phyloP scores from a whole-genome alignment of 805 yeast species.

The Candida namnaoensis region DNA sequence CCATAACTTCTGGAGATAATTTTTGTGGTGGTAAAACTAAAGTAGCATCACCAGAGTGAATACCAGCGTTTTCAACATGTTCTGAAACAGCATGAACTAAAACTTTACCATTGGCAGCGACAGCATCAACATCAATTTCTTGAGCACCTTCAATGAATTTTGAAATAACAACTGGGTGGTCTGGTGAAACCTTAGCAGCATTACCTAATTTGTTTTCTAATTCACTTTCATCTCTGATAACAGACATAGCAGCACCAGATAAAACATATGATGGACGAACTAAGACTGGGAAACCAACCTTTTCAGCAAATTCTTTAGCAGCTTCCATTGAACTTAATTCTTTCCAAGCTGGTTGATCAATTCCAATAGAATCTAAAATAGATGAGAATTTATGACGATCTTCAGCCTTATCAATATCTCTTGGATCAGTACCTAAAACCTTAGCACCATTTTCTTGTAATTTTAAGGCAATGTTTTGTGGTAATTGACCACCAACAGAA shows the following conservation, averaged over 20 bases:
- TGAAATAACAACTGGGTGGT: slow-evolving; percentile 95
- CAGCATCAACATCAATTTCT: slow-evolving; percentile 96
- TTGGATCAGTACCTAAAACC: slow-evolving; percentile 90
- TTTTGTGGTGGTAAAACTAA: slow-evolving; percentile 87
- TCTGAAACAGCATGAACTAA: slow-evolving; percentile 94
- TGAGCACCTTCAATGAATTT: slow-evolving; percentile 94
- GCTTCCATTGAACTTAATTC: slow-evolving; percentile 82
- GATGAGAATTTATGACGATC: slow-evolving; percentile 97
- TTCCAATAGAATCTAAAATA: slow-evolving; percentile 83
- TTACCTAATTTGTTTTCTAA: slow-evolving; percentile 73
- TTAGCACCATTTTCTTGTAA: slow-evolving; percentile 78
- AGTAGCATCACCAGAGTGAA: slow-evolving; percentile 98
- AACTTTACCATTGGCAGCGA: slow-evolving; percentile 81
- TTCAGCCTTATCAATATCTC: slow-evolving; percentile 94
- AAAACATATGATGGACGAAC: slow-evolving; percentile 97
- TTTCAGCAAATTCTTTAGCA: slow-evolving; percentile 77
- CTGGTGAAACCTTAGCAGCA: slow-evolving; percentile 90
- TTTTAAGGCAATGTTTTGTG: slow-evolving; percentile 90
- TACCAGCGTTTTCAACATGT: slow-evolving; percentile 98
- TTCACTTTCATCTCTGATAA: slow-evolving; percentile 71
- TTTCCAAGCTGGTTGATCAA: slow-evolving; percentile 98
- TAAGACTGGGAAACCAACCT: slow-evolving; percentile 89
- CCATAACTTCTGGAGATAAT: slow-evolving; percentile 56
- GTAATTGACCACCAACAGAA: slow-evolving; percentile 96
- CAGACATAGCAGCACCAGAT: slow-evolving; percentile 99